Evolutionary conservation across 495 filamentous ascomycete genomes (phyloP).

Genomic region (Aspergillus steynii): DNA sequence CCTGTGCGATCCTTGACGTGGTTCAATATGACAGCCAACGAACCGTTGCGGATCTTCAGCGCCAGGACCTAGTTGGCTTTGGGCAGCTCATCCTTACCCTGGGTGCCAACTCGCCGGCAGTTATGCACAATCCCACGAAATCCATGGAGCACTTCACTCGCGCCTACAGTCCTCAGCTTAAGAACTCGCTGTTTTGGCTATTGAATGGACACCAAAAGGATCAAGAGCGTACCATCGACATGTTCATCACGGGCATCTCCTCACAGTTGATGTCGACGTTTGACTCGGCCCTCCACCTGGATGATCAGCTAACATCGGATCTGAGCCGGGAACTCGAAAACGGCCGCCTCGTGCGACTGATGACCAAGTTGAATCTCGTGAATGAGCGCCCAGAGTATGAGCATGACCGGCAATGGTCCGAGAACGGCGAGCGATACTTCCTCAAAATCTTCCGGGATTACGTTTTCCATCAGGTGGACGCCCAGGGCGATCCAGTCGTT

Average conservation of each 20-base stretch:
- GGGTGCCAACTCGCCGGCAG: constrained; percentile 61
- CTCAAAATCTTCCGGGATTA: constrained; percentile 95
- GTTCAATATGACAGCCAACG: constrained; percentile 70
- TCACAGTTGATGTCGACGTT: constrained; percentile 67
- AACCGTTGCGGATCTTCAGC: constrained; percentile 72
- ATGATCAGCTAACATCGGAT: constrained; percentile 69
- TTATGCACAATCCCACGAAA: constrained; percentile 57
- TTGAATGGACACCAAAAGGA: constrained; percentile 53
- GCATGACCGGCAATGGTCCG: constrained; percentile 73
- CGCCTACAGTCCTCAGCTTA: constrained; percentile 70
- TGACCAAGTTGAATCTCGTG: constrained; percentile 81
- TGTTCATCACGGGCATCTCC: constrained; percentile 74
- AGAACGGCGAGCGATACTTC: constrained; percentile 86
- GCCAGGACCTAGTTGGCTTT: constrained; percentile 83
- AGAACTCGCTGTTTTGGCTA: constrained; percentile 76
- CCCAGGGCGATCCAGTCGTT: constrained; percentile 73
- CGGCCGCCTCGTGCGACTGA: constrained; percentile 75
- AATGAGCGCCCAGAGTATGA: constrained; percentile 88
- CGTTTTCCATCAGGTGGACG: constrained; percentile 92
- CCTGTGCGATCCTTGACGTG: constrained; percentile 85
- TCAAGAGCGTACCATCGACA: constrained; percentile 68
- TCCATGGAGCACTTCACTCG: constrained; percentile 71
- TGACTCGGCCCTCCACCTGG: constrained; percentile 70
- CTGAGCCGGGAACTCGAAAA: constrained; percentile 87
- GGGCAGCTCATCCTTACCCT: constrained; percentile 80